Evolutionary conservation across 495 filamentous ascomycete genomes (phyloP).

Genomic region (Astrothelium macrocarpum): DNA sequence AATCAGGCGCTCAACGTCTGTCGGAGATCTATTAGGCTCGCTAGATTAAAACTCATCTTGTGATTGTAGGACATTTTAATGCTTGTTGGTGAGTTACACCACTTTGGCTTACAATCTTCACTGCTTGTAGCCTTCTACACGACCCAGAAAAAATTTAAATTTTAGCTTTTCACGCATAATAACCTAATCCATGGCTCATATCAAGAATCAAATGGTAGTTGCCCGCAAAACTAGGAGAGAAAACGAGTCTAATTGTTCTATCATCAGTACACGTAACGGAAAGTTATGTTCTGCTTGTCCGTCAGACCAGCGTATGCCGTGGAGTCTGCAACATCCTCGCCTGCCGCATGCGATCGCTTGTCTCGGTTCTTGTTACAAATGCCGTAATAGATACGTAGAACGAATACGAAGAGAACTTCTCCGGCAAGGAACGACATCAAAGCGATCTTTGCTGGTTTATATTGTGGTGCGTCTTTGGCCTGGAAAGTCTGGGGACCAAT

Average conservation of each 20-base stretch:
- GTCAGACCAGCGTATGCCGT: constrained; percentile 5
- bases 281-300: constrained; percentile 5
- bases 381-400: background rate
- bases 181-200: background rate
- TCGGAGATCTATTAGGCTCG: no score
- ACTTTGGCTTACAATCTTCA: no score
- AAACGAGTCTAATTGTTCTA: background rate
- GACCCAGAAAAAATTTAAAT: no score
- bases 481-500: constrained; percentile 52
- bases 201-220: background rate
- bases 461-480: constrained; percentile 37
- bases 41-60: no score
- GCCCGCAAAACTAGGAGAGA: background rate
- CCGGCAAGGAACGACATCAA: background rate
- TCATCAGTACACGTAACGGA: constrained; percentile 4
- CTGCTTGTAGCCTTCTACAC: no score
- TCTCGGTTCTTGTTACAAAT: constrained; percentile 7
- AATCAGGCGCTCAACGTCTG: no score
- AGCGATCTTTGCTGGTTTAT: constrained; percentile 24
- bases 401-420: background rate
- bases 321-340: background rate
- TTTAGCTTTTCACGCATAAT: background rate
- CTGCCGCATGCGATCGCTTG: no score
- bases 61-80: no score
- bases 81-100: no score